A percentile compares a stretch with the other conserved stretches of the same genome.
These are phyloP conservation scores for Hypoxylon sp. DNA, from an alignment of 2,329 filamentous ascomycete genomes.

Conservation along the genomic window DNA sequence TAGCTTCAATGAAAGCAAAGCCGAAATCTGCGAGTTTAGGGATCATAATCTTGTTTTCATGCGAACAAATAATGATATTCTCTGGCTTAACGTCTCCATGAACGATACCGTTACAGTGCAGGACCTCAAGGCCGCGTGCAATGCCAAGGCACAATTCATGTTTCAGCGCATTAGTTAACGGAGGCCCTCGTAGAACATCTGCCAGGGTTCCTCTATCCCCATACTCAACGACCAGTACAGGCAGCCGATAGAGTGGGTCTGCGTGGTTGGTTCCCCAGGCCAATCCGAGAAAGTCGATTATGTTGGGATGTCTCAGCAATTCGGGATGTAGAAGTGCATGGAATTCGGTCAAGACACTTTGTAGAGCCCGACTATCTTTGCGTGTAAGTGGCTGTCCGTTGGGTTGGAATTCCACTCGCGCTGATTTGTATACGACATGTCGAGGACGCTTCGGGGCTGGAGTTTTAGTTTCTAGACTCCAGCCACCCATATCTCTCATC, in stretches of 20 bases:
- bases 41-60: background rate
- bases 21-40: conserved; percentile 12
- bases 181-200: conserved; percentile 4
- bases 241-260: conserved; percentile 2
- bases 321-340: conserved; percentile 2
- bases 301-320: conserved; percentile 2
- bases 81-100: conserved; percentile 10
- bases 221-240: conserved; percentile 7
- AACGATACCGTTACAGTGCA: conserved; percentile 6
- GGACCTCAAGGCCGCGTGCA: conserved; percentile 1
- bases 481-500: background rate
- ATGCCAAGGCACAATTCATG: conserved; percentile 4
- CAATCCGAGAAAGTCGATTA: conserved; percentile 10
- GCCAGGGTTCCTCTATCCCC: conserved; percentile 8
- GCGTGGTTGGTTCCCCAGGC: conserved; percentile 10
- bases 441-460: conserved; percentile 5
- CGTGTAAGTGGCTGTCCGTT: conserved; percentile 2
- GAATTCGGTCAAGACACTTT: conserved; percentile 11
- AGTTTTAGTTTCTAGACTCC: background rate
- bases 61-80: conserved; percentile 9
- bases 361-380: conserved; percentile 7
- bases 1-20: conserved; percentile 1
- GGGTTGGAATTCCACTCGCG: conserved; percentile 2
- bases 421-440: conserved; percentile 6
- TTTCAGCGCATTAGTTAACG: background rate